These are phyloP conservation scores for Lactifluus pinguis DNA, from an alignment of 768 basidiomycete species.

Conservation along the genomic window DNA sequence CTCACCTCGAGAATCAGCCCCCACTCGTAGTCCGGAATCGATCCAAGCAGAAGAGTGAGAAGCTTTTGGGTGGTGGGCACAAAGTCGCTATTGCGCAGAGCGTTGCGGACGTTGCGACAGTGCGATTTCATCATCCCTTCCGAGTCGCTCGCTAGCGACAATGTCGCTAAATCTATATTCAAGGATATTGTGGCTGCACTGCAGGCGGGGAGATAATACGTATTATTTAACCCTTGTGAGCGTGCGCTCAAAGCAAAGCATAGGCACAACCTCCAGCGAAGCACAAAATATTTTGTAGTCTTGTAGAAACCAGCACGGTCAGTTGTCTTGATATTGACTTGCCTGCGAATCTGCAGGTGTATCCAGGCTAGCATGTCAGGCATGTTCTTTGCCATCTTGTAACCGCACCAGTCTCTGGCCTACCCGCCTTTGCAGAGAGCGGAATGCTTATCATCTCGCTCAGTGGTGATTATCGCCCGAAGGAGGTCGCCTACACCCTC, in stretches of 20 bases:
- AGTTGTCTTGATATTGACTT: constrained; percentile 23
- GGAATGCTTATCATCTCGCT: constrained; percentile 65
- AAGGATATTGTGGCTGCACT: constrained; percentile 49
- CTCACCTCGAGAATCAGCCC: constrained; percentile 29
- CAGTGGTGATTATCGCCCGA: constrained; percentile 74
- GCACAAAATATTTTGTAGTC: constrained; percentile 50
- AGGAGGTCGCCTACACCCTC: constrained; percentile 67
- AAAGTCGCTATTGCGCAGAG: constrained; percentile 44
- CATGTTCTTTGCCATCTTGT: constrained; percentile 45
- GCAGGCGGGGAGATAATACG: constrained; percentile 32
- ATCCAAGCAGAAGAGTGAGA: constrained; percentile 49
- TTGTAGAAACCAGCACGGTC: constrained; percentile 76
- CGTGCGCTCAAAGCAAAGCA: not conserved
- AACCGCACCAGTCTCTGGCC: constrained; percentile 72
- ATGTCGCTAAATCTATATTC: constrained; percentile 57
- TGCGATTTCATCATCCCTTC: constrained; percentile 70
- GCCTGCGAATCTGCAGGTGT: constrained; percentile 36
- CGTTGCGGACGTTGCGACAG: constrained; percentile 14
- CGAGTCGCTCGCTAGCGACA: constrained; percentile 52
- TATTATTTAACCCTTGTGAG: not conserved
- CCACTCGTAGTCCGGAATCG: constrained; percentile 75
- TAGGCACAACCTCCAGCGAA: constrained; percentile 32
- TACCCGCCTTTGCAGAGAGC: constrained; percentile 57
- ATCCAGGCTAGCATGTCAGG: constrained; percentile 46
- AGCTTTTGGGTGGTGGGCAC: constrained; percentile 37